A percentile compares a stretch with the other conserved stretches of the same genome.
Conservation (phyloP, 1,284 basidiomycete genomes). For the Heterobasidion irregulare region DNA sequence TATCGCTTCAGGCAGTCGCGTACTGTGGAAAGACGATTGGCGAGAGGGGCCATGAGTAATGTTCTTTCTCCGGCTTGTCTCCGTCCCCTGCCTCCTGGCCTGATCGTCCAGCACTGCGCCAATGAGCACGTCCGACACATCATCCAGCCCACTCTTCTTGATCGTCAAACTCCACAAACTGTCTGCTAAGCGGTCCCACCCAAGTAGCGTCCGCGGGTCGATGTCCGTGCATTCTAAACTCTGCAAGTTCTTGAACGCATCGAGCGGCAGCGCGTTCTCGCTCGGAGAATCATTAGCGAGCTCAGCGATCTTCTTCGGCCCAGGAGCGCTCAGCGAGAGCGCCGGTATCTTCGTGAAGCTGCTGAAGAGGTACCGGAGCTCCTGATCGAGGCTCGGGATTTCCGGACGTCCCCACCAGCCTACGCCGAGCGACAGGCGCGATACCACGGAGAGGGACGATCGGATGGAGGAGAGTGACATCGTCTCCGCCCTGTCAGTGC, state of each 20-base stretch:
- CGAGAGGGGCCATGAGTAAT: slow-evolving; percentile 33
- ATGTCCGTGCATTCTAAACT: slow-evolving; percentile 70
- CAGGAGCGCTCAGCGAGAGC: slow-evolving; percentile 53
- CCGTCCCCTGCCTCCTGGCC: slow-evolving; percentile 48
- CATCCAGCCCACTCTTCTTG: slow-evolving; percentile 73
- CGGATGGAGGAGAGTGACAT: slow-evolving; percentile 74
- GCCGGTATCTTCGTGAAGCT: slow-evolving; percentile 84
- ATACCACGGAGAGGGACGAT: slow-evolving; percentile 73
- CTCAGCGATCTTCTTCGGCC: slow-evolving; percentile 59
- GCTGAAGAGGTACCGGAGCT: slow-evolving; percentile 82
- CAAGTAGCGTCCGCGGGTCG: slow-evolving; percentile 76
- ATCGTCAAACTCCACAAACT: slow-evolving; percentile 69
- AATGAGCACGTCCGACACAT: slow-evolving; percentile 75
- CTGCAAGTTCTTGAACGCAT: slow-evolving; percentile 78
- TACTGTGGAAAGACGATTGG: slow-evolving; percentile 42
- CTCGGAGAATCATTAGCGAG: slow-evolving; percentile 66
- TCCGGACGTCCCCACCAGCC: slow-evolving; percentile 62
- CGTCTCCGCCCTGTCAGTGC: slow-evolving; percentile 61
- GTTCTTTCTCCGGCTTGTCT: slow-evolving; percentile 36
- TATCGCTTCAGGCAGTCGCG: slow-evolving; percentile 49
- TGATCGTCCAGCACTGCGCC: slow-evolving; percentile 71
- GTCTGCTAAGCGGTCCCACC: slow-evolving; percentile 76
- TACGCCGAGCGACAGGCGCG: slow-evolving; percentile 60
- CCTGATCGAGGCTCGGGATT: slow-evolving; percentile 52
- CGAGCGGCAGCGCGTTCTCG: slow-evolving; percentile 71